These are phyloP conservation scores for Teratosphaeria nubilosa DNA, from an alignment of 2,329 filamentous ascomycete genomes.

Conservation along the genomic window DNA sequence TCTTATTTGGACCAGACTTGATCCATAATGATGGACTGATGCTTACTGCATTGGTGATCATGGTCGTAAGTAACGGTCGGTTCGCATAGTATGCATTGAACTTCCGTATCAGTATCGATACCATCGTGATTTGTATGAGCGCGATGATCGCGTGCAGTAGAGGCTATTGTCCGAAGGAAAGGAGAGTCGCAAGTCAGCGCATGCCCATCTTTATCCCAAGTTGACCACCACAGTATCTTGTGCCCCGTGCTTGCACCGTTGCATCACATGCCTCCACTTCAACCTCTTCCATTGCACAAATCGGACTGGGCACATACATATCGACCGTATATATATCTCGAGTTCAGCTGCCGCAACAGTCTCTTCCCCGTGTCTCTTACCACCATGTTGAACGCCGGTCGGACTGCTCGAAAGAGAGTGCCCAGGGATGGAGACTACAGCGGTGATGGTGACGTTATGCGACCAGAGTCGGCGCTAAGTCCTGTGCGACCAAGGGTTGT, in stretches of 20 bases:
- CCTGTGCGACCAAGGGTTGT: not conserved
- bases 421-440: not conserved
- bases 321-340: constrained; percentile 62
- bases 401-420: not conserved
- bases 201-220: not conserved
- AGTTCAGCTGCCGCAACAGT: constrained; percentile 56
- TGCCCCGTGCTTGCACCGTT: not conserved
- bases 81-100: constrained; percentile 94
- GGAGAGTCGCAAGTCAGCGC: not conserved
- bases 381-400: constrained; percentile 12
- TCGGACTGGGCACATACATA: constrained; percentile 47
- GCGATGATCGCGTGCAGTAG: constrained; percentile 77
- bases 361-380: constrained; percentile 37
- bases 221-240: not conserved
- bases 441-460: not conserved
- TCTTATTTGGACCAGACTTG: not conserved
- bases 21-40: not conserved
- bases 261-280: not conserved
- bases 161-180: constrained; percentile 48
- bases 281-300: not conserved
- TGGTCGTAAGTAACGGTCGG: constrained; percentile 93
- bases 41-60: constrained; percentile 89
- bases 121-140: constrained; percentile 77
- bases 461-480: not conserved
- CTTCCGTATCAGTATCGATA: constrained; percentile 69